These are phyloP conservation scores for Ceratonia siliqua DNA, from an alignment of 306 rosid genomes.

Conservation along the genomic window DNA sequence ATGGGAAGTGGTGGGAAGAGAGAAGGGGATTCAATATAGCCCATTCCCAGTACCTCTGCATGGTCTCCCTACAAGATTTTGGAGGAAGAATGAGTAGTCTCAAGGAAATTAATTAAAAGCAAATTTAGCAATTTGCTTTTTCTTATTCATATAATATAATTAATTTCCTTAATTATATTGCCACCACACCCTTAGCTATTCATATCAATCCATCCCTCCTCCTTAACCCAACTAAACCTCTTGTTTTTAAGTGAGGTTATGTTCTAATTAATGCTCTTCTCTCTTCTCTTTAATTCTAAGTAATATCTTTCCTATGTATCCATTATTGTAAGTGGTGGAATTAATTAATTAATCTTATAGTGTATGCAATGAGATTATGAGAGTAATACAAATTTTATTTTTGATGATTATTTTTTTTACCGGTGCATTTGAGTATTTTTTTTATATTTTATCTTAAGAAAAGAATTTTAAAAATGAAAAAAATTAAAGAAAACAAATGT, in stretches of 20 bases:
- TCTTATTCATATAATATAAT: slow-evolving; percentile 15
- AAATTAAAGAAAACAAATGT: no score
- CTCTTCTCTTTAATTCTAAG: neutral
- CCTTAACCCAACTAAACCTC: slow-evolving; percentile 41
- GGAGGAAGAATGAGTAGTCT: slow-evolving; percentile 49
- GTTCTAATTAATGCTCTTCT: neutral
- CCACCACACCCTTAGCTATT: slow-evolving; percentile 28
- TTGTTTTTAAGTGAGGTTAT: slow-evolving; percentile 39
- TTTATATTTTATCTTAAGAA: no score
- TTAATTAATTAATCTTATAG: no score
- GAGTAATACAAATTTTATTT: no score
- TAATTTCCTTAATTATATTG: slow-evolving; percentile 34
- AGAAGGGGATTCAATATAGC: slow-evolving; percentile 72
- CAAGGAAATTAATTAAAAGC: no score
- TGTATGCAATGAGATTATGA: no score
- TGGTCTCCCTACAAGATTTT: slow-evolving; percentile 84
- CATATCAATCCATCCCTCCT: neutral
- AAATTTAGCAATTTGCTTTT: slow-evolving; percentile 4
- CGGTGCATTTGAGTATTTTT: no score
- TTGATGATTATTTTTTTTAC: no score
- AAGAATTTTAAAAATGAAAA: no score
- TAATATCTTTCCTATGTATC: slow-evolving; percentile 6
- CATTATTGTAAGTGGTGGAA: slow-evolving; percentile 10
- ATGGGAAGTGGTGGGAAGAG: slow-evolving; percentile 74
- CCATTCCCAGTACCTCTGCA: slow-evolving; percentile 87